Evolutionary conservation across 1,284 basidiomycete genomes (phyloP), one percentile per base, ranked within the genome.

Genomic region (Rhizoctonia solani): DNA sequence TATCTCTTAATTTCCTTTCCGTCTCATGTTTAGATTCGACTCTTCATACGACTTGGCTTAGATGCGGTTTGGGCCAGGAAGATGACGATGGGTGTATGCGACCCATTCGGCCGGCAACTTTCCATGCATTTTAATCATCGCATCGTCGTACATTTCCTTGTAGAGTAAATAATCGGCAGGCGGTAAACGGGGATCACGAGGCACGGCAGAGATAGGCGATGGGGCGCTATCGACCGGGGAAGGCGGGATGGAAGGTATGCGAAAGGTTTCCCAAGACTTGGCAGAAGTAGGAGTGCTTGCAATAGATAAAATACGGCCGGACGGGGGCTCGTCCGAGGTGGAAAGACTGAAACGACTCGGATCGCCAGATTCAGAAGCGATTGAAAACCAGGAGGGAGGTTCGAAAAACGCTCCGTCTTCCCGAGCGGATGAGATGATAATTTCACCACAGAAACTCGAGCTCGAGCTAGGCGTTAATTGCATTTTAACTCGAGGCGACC

Each of bases 231-330:
- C 23, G n/a, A 41, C 47, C 4, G 61, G 61, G 37, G 61, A 66
- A 14, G 61, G 50, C 9, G 61, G 61, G 25, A 66, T n/a, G 2
- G 61, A 66, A 2, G 61, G 61, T 3, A 54, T 42, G 11, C 41
- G 39, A n/a, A 66, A 66, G 14, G 61, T 66, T 32, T 46, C 50
- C 61, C 61, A 66, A 32, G 61, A 66, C 21, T 54, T 54, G 34
- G 61, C 50, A 13, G 39, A 21, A n/a, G n/a, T n/a, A n/a, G n/a
- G n/a, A n/a, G n/a, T n/a, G n/a, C n/a, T n/a, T n/a, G n/a, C n/a
- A n/a, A n/a, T n/a, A n/a, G n/a, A n/a, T n/a, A n/a, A n/a, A n/a
- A n/a, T n/a, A n/a, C n/a, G n/a, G n/a, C n/a, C n/a, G n/a, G n/a
- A n/a, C n/a, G n/a, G n/a, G n/a, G n/a, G n/a, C n/a, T n/a, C n/a